phyloP scores from a whole-genome alignment of 176 grass and related monocot genomes.

The Canna indica region DNA sequence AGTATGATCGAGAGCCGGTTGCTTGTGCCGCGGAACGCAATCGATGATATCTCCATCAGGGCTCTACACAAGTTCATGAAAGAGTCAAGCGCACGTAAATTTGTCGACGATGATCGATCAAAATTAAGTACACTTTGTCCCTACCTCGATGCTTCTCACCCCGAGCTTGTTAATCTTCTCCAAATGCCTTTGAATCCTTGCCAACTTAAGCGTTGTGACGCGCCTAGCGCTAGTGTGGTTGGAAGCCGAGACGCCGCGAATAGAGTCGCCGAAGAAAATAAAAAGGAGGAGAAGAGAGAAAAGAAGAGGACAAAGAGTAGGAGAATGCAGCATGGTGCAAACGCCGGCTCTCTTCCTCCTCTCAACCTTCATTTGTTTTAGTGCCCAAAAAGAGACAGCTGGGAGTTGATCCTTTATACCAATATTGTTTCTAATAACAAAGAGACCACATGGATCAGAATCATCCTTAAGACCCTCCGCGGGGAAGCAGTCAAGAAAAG shows the following conservation, averaged over 20 bases:
- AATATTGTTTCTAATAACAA: background rate
- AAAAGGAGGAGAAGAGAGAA: conserved; percentile 19
- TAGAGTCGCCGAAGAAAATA: background rate
- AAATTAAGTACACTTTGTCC: background rate
- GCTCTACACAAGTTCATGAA: conserved; percentile 25
- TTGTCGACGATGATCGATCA: background rate
- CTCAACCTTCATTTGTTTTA: conserved; percentile 26
- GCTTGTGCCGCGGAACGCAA: conserved; percentile 58
- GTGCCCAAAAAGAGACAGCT: conserved; percentile 3
- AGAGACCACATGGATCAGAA: conserved; percentile 16
- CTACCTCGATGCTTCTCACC: conserved; percentile 48
- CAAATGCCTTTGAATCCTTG: conserved; percentile 53
- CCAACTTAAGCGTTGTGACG: conserved; percentile 33
- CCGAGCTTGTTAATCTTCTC: conserved; percentile 54
- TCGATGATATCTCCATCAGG: conserved; percentile 80
- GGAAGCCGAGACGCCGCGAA: conserved; percentile 4
- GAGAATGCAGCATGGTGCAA: background rate
- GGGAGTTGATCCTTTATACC: background rate
- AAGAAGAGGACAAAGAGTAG: conserved; percentile 15
- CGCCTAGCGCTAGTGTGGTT: background rate
- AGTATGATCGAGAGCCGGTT: conserved; percentile 65
- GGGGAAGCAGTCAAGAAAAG: conserved; percentile 6
- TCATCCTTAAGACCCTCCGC: conserved; percentile 2
- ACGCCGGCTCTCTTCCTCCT: conserved; percentile 13
- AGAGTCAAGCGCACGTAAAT: background rate